Percentiles rank a stretch among this genome's conserved stretches.
Evolutionary conservation across 2,329 filamentous ascomycete genomes (phyloP).

Genomic region (Trichoderma sp.): DNA sequence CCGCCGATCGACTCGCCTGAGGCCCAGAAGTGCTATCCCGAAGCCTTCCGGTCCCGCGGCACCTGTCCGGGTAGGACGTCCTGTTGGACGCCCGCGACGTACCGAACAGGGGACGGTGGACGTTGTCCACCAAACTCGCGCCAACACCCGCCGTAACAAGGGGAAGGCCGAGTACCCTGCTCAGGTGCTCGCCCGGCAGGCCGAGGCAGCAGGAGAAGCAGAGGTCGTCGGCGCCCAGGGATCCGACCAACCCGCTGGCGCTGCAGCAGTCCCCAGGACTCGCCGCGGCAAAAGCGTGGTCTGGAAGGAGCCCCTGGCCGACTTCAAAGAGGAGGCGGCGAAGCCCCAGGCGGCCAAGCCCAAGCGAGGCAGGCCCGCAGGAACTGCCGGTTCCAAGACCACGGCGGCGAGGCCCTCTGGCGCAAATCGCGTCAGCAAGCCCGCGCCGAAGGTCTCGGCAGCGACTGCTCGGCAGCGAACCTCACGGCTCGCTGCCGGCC

Average conservation of each 20-base stretch:
- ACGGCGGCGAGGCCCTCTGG: conserved; percentile 31
- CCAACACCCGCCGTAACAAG: conserved; percentile 44
- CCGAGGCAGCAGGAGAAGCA: conserved; percentile 27
- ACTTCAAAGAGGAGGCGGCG: conserved; percentile 34
- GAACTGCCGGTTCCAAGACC: conserved; percentile 29
- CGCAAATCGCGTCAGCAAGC: conserved; percentile 40
- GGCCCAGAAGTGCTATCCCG: conserved; percentile 32
- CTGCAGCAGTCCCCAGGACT: conserved; percentile 28
- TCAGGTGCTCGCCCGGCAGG: conserved; percentile 41
- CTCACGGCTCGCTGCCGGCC: conserved; percentile 38
- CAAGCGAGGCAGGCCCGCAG: conserved; percentile 33
- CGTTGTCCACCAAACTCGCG: conserved; percentile 40
- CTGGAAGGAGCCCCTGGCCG: conserved; percentile 43
- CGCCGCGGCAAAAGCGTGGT: conserved; percentile 40
- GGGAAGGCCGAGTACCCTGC: conserved; percentile 43
- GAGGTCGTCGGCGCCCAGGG: conserved; percentile 34
- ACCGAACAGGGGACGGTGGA: conserved; percentile 43
- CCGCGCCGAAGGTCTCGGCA: conserved; percentile 28
- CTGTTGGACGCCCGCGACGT: conserved; percentile 35
- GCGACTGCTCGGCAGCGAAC: conserved; percentile 36
- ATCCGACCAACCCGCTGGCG: conserved; percentile 30
- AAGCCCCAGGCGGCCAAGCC: conserved; percentile 32
- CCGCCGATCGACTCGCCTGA: conserved; percentile 43
- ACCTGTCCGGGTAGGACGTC: conserved; percentile 39
- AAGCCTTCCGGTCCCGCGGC: conserved; percentile 45